Percentiles rank a stretch among this genome's conserved stretches.
Conservation (phyloP, 345 rosid species). For the Populus nigra region DNA sequence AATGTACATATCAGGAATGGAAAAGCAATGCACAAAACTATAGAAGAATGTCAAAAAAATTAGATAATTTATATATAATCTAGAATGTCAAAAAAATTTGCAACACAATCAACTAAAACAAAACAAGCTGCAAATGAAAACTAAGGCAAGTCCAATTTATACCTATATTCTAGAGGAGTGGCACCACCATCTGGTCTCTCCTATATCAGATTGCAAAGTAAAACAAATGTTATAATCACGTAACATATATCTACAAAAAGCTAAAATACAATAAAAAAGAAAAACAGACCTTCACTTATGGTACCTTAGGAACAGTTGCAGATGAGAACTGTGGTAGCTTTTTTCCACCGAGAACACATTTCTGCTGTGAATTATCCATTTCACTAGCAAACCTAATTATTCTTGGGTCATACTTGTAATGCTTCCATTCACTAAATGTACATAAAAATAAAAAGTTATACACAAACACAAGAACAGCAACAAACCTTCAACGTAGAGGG, state of each 20-base stretch:
- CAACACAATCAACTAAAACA: background rate
- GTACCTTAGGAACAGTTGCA: slow-evolving; percentile 65
- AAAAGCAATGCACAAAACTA: background rate
- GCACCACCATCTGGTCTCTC: slow-evolving; percentile 15
- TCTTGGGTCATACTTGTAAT: slow-evolving; percentile 50
- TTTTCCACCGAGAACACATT: slow-evolving; percentile 22
- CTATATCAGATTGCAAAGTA: slow-evolving; percentile 27
- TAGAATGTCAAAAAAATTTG: background rate
- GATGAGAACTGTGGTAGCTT: slow-evolving; percentile 83
- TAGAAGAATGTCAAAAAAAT: background rate
- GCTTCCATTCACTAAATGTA: slow-evolving; percentile 59
- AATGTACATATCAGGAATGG: background rate
- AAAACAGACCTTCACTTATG: background rate
- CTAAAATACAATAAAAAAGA: background rate
- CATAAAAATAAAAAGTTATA: background rate
- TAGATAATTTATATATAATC: background rate
- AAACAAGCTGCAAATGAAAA: background rate
- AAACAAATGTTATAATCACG: background rate
- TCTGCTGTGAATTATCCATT: slow-evolving; percentile 18
- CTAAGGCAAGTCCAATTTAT: background rate
- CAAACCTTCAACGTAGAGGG: background rate
- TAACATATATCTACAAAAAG: background rate
- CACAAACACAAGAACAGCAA: background rate
- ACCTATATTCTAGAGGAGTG: slow-evolving; percentile 43
- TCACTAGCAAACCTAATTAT: slow-evolving; percentile 49